Evolutionary conservation across 2,329 filamentous ascomycete species (phyloP).

Genomic region (Penicillium sp.): DNA sequence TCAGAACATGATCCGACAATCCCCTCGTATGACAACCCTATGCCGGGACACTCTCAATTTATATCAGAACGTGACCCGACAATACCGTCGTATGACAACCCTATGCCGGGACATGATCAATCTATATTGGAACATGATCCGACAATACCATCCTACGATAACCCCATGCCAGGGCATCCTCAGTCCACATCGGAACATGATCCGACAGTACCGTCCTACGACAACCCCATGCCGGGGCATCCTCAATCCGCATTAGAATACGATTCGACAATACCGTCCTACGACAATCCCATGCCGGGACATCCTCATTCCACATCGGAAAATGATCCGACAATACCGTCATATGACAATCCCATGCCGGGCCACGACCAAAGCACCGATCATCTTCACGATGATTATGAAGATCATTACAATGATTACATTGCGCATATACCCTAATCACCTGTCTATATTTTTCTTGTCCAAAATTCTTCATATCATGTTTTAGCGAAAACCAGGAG

Average conservation of each 20-base stretch:
- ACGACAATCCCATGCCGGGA: neutral
- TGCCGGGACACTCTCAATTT: neutral
- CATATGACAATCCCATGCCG: neutral
- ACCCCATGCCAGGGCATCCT: neutral
- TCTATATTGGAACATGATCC: neutral
- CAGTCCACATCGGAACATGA: neutral
- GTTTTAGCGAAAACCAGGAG: neutral
- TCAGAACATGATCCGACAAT: neutral
- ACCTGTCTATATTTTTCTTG: neutral
- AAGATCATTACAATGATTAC: neutral
- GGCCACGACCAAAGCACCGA: neutral
- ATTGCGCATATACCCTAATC: neutral
- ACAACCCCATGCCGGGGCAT: neutral
- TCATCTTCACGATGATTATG: neutral
- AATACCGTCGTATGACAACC: too few relatives aligned
- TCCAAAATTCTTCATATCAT: neutral
- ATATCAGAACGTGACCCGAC: neutral
- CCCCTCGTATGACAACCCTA: neutral
- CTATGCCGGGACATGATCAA: neutral
- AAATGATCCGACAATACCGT: neutral
- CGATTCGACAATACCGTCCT: neutral
- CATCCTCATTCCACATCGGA: neutral
- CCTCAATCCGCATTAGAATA: neutral
- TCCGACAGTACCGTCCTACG: neutral
- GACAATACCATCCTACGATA: neutral